Base-by-base conservation (phyloP, 345 rosid species). In the Eucalyptus decipiens region DNA sequence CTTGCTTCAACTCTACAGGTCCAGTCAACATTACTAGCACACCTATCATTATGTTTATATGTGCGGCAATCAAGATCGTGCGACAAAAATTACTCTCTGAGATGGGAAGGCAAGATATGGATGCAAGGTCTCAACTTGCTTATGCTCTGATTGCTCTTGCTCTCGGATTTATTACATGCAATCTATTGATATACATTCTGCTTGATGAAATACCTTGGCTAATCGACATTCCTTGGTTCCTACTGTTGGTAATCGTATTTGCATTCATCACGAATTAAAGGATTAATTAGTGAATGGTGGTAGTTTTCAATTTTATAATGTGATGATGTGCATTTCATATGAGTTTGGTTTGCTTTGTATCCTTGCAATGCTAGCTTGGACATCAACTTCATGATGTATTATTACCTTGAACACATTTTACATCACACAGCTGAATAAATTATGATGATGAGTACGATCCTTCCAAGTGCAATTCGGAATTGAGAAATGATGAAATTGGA, bases 61-160 rank as follows among this genome's bases (percentile, higher is more conserved):
- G 28, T 56, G 62, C 0, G 4, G 1, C 28, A 0, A 23, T 23
- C 28, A 56, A 23, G 28, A 23, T 56, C 1, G 0, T 9, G 5
- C 3, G 3, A 23, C 62, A 23, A 9, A 56, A 56, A 56, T 56
- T 56, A 56, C 62, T 56, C 28, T 23, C 0, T 4, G 62, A 23
- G 60, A 56, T 56, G 60, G 3, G 28, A 56, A 56, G 28, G 62
- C 28, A 56, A 23, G 12, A 56, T 23, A 56, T 23, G 28, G 11
- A 56, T 1, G 4, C 13, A 1, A 4, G 12, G 62, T 56, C 23
- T 56, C 12, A 56, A 56, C 62, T 56, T 56, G 62, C 62, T 21
- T 4, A 56, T 2, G 28, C 62, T 23, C 28, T 23, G 11, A 56
- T 56, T 23, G 28, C 62, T 56, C 28, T 21, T 21, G 62, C 6